phyloP scores from a whole-genome alignment of 2,329 filamentous ascomycete genomes.

The Fusarium camptoceras region DNA sequence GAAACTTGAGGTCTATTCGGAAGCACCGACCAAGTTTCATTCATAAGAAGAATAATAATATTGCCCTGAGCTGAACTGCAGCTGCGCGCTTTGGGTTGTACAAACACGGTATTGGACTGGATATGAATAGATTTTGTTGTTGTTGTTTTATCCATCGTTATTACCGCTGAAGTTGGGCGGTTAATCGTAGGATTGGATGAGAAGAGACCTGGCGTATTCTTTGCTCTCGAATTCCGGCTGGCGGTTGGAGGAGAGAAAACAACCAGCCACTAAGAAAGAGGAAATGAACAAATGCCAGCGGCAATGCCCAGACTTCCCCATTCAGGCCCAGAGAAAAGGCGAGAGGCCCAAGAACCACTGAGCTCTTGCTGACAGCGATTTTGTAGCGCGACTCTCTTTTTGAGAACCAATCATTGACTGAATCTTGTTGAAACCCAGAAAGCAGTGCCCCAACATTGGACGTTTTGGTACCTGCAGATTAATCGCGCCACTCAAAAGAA shows the following conservation, averaged over 20 bases:
- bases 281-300: slow-evolving; percentile 15
- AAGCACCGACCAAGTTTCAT: slow-evolving; percentile 27
- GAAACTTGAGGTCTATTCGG: slow-evolving; percentile 37
- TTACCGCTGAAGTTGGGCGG: slow-evolving; percentile 35
- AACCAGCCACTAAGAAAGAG: slow-evolving; percentile 30
- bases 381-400: not conserved
- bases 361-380: slow-evolving; percentile 10
- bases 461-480: slow-evolving; percentile 40
- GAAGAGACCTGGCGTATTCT: slow-evolving; percentile 15
- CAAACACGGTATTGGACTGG: not conserved
- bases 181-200: slow-evolving; percentile 40
- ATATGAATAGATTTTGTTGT: slow-evolving; percentile 3
- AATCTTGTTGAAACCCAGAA: slow-evolving; percentile 7
- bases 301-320: slow-evolving; percentile 16
- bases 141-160: slow-evolving; percentile 15
- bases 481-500: slow-evolving; percentile 32
- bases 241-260: slow-evolving; percentile 41
- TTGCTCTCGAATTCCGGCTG: slow-evolving; percentile 28
- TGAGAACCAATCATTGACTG: slow-evolving; percentile 20
- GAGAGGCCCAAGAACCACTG: slow-evolving; percentile 17
- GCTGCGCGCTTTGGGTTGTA: slow-evolving; percentile 4
- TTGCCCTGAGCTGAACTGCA: not conserved
- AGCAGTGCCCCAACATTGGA: slow-evolving; percentile 26
- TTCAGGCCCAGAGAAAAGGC: not conserved
- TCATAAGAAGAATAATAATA: not conserved